Evolutionary conservation across 768 basidiomycete species (phyloP).

Genomic region (Suillus clintonianus): DNA sequence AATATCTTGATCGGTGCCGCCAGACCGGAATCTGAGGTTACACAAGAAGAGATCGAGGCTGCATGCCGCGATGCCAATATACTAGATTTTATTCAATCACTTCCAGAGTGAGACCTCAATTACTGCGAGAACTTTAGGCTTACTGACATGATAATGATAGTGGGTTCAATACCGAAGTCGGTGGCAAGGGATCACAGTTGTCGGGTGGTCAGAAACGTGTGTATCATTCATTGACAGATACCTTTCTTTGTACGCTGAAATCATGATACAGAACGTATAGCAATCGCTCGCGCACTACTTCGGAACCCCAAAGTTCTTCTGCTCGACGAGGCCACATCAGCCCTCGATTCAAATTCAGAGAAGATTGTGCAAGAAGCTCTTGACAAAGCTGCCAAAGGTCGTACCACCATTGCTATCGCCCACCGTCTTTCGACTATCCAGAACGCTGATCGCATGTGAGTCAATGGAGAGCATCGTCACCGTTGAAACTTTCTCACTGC

Average conservation of each 20-base stretch:
- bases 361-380: constrained; percentile 94
- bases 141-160: constrained; percentile 36
- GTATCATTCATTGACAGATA: constrained; percentile 18
- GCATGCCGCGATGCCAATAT: constrained; percentile 89
- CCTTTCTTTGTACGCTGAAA: constrained; percentile 5
- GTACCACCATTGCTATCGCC: constrained; percentile 94
- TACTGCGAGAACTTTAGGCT: not conserved
- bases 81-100: constrained; percentile 81
- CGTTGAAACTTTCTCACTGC: not conserved
- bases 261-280: constrained; percentile 52
- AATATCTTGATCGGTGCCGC: constrained; percentile 87
- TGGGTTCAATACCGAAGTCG: constrained; percentile 90
- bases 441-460: constrained; percentile 86
- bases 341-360: constrained; percentile 89
- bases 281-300: constrained; percentile 88
- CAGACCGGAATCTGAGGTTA: constrained; percentile 75
- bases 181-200: constrained; percentile 86
- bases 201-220: constrained; percentile 87
- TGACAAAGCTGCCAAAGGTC: constrained; percentile 87
- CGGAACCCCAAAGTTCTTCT: constrained; percentile 88
- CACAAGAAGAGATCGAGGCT: constrained; percentile 82
- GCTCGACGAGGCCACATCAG: constrained; percentile 89
- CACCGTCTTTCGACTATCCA: constrained; percentile 95
- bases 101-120: constrained; percentile 67
- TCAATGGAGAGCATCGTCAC: not conserved